These are phyloP conservation scores for Mucor velutinosus DNA, from an alignment of 371 early-diverging fungal genomes.

Conservation along the genomic window DNA sequence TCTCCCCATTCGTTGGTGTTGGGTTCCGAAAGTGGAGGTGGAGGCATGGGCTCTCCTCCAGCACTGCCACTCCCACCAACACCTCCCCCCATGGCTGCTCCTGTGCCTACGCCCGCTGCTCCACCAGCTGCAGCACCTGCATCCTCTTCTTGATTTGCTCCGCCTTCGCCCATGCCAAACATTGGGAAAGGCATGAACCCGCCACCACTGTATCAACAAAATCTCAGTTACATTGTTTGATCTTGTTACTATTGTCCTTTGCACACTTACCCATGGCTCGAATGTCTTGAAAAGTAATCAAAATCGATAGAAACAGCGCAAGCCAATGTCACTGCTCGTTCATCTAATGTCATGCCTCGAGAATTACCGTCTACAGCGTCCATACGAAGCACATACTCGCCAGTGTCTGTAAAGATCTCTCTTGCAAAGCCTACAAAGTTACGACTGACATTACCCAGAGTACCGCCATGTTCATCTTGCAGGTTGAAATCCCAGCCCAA, in stretches of 20 bases:
- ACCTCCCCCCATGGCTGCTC: neutral
- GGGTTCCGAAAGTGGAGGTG: constrained; percentile 16
- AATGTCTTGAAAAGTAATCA: constrained; percentile 89
- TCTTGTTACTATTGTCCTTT: neutral
- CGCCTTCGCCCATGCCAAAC: constrained; percentile 46
- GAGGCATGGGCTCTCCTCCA: neutral
- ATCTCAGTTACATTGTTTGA: neutral
- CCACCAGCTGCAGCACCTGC: neutral
- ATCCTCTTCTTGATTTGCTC: constrained; percentile 10
- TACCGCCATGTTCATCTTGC: constrained; percentile 60
- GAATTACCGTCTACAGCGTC: constrained; percentile 62
- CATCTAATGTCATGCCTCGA: constrained; percentile 74
- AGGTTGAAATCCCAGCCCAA: constrained; percentile 83
- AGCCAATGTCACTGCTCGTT: constrained; percentile 83
- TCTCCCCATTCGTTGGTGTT: constrained; percentile 38
- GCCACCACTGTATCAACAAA: constrained; percentile 22
- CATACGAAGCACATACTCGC: constrained; percentile 82
- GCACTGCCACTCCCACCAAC: neutral
- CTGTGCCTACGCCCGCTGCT: constrained; percentile 1
- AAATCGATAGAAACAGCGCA: constrained; percentile 90
- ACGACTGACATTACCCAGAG: constrained; percentile 70
- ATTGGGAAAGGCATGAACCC: constrained; percentile 51
- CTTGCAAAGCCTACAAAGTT: constrained; percentile 88
- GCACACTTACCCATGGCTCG: constrained; percentile 56
- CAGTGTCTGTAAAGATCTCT: constrained; percentile 89